Percentiles rank a stretch among this genome's conserved stretches.
These are phyloP conservation scores for Persicaria maculosa DNA, from an alignment of 148 eudicot species.

Conservation along the genomic window DNA sequence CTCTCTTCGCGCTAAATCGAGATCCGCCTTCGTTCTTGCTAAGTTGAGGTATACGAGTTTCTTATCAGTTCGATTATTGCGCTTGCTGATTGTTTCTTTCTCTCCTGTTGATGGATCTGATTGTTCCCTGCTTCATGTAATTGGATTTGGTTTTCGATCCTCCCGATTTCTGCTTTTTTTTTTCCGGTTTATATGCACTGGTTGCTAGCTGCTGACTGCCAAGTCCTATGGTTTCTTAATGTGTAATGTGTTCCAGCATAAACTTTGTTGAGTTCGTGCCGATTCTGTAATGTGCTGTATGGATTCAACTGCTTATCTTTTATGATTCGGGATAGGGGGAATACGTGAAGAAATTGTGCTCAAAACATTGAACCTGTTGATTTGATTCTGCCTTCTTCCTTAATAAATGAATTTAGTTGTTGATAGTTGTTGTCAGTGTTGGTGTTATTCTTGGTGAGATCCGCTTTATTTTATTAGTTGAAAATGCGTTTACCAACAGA, in stretches of 20 bases:
- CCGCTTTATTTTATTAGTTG: too few relatives aligned
- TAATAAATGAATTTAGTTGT: too few relatives aligned
- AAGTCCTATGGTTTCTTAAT: background rate
- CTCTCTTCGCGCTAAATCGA: conserved; percentile 10
- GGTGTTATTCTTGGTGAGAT: too few relatives aligned
- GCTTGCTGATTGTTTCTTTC: background rate
- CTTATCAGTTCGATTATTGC: background rate
- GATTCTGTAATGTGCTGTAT: background rate
- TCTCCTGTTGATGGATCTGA: conserved; percentile 6
- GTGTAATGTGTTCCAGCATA: background rate
- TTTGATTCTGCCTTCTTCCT: background rate
- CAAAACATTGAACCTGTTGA: background rate
- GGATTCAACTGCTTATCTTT: background rate
- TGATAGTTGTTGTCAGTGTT: too few relatives aligned
- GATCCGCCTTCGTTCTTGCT: conserved; percentile 12
- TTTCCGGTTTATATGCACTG: background rate
- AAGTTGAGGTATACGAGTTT: background rate
- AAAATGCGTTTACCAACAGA: too few relatives aligned
- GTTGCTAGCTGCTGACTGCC: background rate
- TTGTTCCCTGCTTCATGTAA: background rate
- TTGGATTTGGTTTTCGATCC: background rate
- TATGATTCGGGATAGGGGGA: background rate
- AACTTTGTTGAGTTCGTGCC: background rate
- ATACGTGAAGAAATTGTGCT: background rate
- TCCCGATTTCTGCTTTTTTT: background rate